phyloP scores from a whole-genome alignment of 1,284 basidiomycete genomes.

The Microbotryum violaceum region DNA sequence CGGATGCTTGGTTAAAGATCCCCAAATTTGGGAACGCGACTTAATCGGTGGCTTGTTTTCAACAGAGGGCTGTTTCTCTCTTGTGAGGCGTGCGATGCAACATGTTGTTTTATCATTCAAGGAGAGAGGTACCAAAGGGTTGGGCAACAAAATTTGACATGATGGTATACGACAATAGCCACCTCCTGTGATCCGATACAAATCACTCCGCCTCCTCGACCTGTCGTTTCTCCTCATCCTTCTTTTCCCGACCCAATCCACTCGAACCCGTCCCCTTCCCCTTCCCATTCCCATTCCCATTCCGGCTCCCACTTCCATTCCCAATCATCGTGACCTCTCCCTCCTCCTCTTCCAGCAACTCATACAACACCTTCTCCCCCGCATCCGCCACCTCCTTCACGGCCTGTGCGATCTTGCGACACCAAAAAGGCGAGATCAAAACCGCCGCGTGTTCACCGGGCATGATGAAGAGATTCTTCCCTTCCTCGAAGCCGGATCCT shows the following conservation, averaged over 20 bases:
- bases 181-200: too few relatives aligned
- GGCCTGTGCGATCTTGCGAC: conserved; percentile 11
- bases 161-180: background rate
- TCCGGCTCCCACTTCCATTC: conserved; percentile 1
- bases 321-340: background rate
- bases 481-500: conserved; percentile 7
- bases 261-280: background rate
- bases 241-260: too few relatives aligned
- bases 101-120: background rate
- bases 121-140: too few relatives aligned
- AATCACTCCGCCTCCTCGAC: background rate
- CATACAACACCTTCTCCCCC: background rate
- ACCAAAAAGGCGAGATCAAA: conserved; percentile 5
- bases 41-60: too few relatives aligned
- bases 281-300: conserved; percentile 1
- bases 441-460: conserved; percentile 22
- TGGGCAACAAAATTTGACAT: background rate
- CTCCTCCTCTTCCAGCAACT: background rate
- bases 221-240: background rate
- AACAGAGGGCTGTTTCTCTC: too few relatives aligned
- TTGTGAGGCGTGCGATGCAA: too few relatives aligned
- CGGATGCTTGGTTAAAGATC: conserved; percentile 29
- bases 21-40: conserved; percentile 25
- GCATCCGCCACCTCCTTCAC: conserved; percentile 15
- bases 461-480: conserved; percentile 14